Base-by-base conservation (phyloP, 345 rosid species). In the Citrus mangshanensis region DNA sequence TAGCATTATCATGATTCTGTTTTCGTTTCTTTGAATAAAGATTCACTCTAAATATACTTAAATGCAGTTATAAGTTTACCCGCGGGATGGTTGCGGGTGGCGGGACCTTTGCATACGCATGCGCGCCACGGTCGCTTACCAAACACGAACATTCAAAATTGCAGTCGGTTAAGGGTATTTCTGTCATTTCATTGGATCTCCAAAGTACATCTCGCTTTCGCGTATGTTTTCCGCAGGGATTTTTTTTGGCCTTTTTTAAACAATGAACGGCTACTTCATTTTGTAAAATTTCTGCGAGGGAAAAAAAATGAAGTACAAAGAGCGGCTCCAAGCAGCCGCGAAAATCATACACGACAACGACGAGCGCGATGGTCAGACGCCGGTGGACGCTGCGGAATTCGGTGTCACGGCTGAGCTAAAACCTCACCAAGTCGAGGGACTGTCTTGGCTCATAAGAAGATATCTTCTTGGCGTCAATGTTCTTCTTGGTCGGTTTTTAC, bases 401-500 rank as follows among this genome's bases (percentile, higher is more conserved):
- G 93, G 95, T 0, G 87, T 90, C 74, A 87, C 86, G 64, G 95
- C 93, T 49, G 84, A 84, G 51, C 84, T 90, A 70, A 91, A 95
- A 76, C 94, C 91, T 80, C 89, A 93, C 88, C 98, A 95, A 86
- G 82, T 85, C 49, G 93, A 91, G 74, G 98, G 97, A 68, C 77
- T 95, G 73, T 81, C 89, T 8, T 91, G 97, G 98, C 95, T 95
- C 73, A 86, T 95, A 66, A 84, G 89, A 78, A 86, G 86, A 79
- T 91, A 87, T 77, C 77, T 67, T 56, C 89, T 88, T 68, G 97
- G 98, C 79, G 94, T 93, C 89, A 91, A 93, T 56, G 97, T 89
- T 38, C 60, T 93, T 81, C 90, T 95, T 54, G 97, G 97, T 90
- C 74, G 4, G 58, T 21, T 24, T 65, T 72, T 62, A 9, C 2